Base-by-base conservation (phyloP, 306 rosid genomes). In the Cicer judaicum region DNA sequence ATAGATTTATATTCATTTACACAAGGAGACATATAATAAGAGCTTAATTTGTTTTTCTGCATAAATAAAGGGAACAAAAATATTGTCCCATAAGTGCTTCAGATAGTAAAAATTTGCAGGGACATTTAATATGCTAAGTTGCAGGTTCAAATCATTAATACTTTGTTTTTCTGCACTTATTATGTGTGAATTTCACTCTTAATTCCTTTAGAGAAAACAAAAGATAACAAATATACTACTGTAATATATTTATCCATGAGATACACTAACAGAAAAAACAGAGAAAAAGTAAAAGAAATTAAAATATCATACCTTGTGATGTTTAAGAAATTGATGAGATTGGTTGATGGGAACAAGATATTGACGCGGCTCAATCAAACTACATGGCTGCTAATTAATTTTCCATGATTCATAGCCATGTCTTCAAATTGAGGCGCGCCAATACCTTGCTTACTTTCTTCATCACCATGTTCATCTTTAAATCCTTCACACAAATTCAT, bases 321-420 rank as follows among this genome's bases (percentile, higher is more conserved):
- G 21, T 15, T n/a, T 36, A 55, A 9, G 13, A 53, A 8, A 68
- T n/a, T 43, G 68, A 12, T 5, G 44, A 54, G 56, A 53, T 8
- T 7, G 62, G 41, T 11, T 65, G 54, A 76, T 41, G 54, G 65
- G 82, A 74, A 79, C 81, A 84, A 91, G 97, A 91, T 91, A 91
- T 91, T 91, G 95, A 86, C 95, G 95, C 97, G 95, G 92, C 97
- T 91, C 97, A 91, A 89, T 91, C 82, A 87, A 84, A 89, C 29
- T 84, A 81, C 89, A 86, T 74, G 86, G 81, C 78, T 83, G 68
- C 52, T 41, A 41, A 41, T 9, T 29, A 29, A 29, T 41, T 36
- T 41, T 53, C 3, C 52, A 8, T 10, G 34, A 11, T 19, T 86
- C 54, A 77, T 90, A 76, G 54, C 75, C 92, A 76, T 85, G 84